Conservation (phyloP, 495 filamentous ascomycete genomes). For the Penicillium cinerascens region DNA sequence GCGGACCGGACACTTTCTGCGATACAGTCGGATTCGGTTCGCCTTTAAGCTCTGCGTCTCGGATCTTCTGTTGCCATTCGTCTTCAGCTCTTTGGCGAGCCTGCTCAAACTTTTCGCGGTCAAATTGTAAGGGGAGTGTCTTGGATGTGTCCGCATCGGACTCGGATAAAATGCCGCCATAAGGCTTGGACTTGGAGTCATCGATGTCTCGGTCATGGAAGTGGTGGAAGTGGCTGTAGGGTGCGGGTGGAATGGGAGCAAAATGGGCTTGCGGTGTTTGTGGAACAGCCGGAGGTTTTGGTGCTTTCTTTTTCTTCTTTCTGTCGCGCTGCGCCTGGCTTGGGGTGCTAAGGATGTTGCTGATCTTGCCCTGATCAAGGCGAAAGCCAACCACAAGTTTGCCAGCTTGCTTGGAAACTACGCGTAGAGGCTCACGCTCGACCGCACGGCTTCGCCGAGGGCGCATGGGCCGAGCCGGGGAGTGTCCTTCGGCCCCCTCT, state of each 20-base stretch:
- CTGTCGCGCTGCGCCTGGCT: conserved; percentile 25
- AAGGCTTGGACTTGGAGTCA: conserved; percentile 87
- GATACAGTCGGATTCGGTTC: conserved; percentile 47
- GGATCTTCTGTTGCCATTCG: conserved; percentile 71
- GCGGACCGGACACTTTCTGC: conserved; percentile 76
- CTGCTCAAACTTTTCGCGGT: conserved; percentile 80
- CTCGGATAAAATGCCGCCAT: conserved; percentile 88
- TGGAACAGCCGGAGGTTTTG: conserved; percentile 29
- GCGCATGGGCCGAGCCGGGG: conserved; percentile 30
- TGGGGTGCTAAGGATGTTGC: conserved; percentile 50
- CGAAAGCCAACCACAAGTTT: conserved; percentile 58
- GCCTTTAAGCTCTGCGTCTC: conserved; percentile 41
- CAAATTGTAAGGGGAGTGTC: conserved; percentile 73
- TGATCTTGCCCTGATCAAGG: conserved; percentile 55
- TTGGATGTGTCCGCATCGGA: conserved; percentile 86
- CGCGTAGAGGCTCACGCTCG: conserved; percentile 35
- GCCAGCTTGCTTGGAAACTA: conserved; percentile 33
- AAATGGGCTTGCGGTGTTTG: conserved; percentile 45
- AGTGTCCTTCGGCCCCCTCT: conserved; percentile 20
- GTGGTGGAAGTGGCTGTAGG: conserved; percentile 71
- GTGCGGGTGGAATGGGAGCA: conserved; percentile 43
- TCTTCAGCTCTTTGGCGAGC: conserved; percentile 88
- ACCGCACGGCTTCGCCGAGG: conserved; percentile 34
- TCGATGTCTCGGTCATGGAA: conserved; percentile 85
- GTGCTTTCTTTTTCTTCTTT: conserved; percentile 32